Evolutionary conservation across 805 yeast genomes (phyloP).

Genomic region (Kodamaea restingae): DNA sequence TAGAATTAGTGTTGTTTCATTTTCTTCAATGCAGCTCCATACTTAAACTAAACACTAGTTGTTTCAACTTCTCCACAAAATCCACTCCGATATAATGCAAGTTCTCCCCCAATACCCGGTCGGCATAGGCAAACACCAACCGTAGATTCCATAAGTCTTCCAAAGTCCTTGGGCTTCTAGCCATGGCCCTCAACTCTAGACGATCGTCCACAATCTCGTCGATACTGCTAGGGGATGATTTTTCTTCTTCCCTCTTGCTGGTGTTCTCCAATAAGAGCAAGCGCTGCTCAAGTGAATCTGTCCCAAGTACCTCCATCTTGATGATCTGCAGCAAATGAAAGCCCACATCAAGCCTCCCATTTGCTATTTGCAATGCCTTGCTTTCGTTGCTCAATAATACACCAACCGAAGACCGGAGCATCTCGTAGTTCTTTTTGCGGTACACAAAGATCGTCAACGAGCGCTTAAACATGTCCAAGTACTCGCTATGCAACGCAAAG

Average conservation of each 20-base stretch:
- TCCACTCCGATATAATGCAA: conserved; percentile 45
- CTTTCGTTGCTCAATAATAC: conserved; percentile 34
- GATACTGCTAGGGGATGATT: background rate
- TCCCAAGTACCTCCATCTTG: conserved; percentile 20
- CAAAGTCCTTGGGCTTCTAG: conserved; percentile 34
- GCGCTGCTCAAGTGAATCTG: conserved; percentile 28
- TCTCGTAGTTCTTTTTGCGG: conserved; percentile 39
- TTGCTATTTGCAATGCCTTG: conserved; percentile 23
- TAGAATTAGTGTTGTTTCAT: too few relatives aligned
- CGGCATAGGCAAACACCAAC: conserved; percentile 58
- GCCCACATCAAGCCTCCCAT: conserved; percentile 24
- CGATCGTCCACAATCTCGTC: conserved; percentile 46
- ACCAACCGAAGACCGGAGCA: conserved; percentile 31
- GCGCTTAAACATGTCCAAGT: conserved; percentile 40
- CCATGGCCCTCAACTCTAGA: conserved; percentile 45
- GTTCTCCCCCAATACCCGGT: conserved; percentile 34
- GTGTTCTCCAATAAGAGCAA: conserved; percentile 25
- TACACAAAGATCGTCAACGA: conserved; percentile 50
- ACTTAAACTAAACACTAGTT: conserved; percentile 31
- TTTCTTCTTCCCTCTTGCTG: background rate
- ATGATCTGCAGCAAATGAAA: conserved; percentile 23
- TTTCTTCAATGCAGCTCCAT: background rate
- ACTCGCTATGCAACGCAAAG: conserved; percentile 38
- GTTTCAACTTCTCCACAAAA: conserved; percentile 52
- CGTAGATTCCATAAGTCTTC: conserved; percentile 65